Evolutionary conservation across 2,329 filamentous ascomycete genomes (phyloP).

Genomic region (Neurospora sp.): DNA sequence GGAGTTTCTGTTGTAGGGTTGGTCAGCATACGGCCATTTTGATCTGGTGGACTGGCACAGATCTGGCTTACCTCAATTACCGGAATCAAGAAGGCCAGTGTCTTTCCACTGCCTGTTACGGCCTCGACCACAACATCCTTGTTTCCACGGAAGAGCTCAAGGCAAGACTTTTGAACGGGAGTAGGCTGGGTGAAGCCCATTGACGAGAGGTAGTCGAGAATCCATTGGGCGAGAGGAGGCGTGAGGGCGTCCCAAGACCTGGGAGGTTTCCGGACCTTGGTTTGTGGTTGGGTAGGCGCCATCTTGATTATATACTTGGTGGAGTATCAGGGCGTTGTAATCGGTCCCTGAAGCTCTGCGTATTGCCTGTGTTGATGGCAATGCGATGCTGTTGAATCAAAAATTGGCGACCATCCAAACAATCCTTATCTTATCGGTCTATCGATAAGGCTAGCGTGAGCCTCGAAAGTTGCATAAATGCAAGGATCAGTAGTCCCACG

Average conservation of each 20-base stretch:
- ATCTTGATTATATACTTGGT: slow-evolving; percentile 4
- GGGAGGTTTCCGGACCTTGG: slow-evolving; percentile 26
- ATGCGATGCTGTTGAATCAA: background rate
- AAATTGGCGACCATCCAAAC: slow-evolving; percentile 1
- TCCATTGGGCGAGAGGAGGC: slow-evolving; percentile 66
- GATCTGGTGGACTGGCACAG: background rate
- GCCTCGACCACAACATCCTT: slow-evolving; percentile 76
- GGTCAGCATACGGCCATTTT: slow-evolving; percentile 47
- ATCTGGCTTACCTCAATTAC: slow-evolving; percentile 15
- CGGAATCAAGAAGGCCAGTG: slow-evolving; percentile 56
- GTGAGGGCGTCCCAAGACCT: slow-evolving; percentile 59
- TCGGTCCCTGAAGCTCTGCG: background rate
- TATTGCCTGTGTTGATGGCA: background rate
- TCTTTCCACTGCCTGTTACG: slow-evolving; percentile 87
- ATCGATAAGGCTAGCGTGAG: slow-evolving; percentile 8
- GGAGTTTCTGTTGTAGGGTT: slow-evolving; percentile 51
- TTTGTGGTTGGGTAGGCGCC: slow-evolving; percentile 12
- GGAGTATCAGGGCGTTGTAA: background rate
- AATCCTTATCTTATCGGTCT: slow-evolving; percentile 10
- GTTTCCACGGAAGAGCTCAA: slow-evolving; percentile 67
- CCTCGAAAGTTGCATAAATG: background rate
- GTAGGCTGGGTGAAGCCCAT: slow-evolving; percentile 73
- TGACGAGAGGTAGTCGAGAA: slow-evolving; percentile 61
- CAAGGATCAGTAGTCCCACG: background rate
- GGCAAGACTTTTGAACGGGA: slow-evolving; percentile 71